Evolutionary conservation across 1,284 basidiomycete species (phyloP).

Genomic region (Ceratobasidium sp.): DNA sequence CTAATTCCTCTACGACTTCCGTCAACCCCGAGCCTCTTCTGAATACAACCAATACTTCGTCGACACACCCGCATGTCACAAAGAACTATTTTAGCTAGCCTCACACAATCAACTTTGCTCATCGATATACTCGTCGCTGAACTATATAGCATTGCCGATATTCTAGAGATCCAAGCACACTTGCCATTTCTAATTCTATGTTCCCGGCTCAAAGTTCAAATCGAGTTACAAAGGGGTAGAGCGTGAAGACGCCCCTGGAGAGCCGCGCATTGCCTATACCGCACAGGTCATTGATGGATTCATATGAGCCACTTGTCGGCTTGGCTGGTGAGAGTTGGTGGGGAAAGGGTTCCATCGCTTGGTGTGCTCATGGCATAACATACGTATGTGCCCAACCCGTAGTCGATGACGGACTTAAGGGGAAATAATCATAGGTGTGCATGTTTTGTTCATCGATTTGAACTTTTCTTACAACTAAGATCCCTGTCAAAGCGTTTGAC

Average conservation of each 20-base stretch:
- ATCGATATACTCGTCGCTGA: constrained; percentile 30
- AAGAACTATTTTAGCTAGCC: constrained; percentile 29
- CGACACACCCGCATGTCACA: neutral
- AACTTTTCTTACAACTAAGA: neutral
- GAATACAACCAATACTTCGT: neutral
- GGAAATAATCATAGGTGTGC: constrained; percentile 27
- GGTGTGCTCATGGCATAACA: constrained; percentile 68
- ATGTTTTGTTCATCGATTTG: neutral
- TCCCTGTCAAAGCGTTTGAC: constrained; percentile 15
- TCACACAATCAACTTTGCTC: constrained; percentile 17
- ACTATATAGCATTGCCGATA: constrained; percentile 41
- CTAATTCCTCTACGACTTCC: too few species aligned
- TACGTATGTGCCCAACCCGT: constrained; percentile 60
- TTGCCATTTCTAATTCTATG: constrained; percentile 49
- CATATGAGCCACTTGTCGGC: constrained; percentile 35
- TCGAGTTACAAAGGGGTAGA: constrained; percentile 38
- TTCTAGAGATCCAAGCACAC: constrained; percentile 48
- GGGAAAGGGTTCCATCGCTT: constrained; percentile 58
- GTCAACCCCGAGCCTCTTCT: constrained; percentile 16
- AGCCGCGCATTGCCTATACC: constrained; percentile 48
- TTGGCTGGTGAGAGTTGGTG: neutral
- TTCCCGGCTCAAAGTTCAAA: constrained; percentile 33
- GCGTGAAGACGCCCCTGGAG: constrained; percentile 35
- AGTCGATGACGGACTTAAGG: constrained; percentile 46
- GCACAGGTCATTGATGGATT: constrained; percentile 49